phyloP scores from a whole-genome alignment of 306 rosid genomes.

The Hylodesmum podocarpum region DNA sequence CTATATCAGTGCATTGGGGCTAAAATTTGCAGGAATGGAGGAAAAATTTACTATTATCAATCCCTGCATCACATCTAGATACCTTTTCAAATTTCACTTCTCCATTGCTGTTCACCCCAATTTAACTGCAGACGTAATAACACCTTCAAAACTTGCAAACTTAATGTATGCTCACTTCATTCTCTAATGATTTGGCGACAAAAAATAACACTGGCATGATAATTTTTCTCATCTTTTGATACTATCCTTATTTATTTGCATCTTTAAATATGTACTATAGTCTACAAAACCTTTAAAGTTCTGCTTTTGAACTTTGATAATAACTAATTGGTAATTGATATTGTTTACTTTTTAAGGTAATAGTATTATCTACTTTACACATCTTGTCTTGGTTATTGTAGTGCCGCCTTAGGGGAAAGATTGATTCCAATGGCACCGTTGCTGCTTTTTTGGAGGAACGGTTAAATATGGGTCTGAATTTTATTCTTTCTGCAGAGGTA shows the following conservation, averaged over 20 bases:
- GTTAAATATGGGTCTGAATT: conserved; percentile 56
- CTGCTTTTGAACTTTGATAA: background rate
- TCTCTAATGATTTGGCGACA: background rate
- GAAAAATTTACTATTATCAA: background rate
- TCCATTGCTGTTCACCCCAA: background rate
- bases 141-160: background rate
- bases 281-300: background rate
- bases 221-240: background rate
- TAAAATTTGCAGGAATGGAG: conserved; percentile 4
- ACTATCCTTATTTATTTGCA: background rate
- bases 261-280: background rate
- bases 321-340: background rate
- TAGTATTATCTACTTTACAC: background rate
- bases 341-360: conserved; percentile 14
- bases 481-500: conserved; percentile 58
- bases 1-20: background rate
- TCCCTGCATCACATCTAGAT: conserved; percentile 6
- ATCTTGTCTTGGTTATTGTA: conserved; percentile 39
- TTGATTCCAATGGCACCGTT: conserved; percentile 75
- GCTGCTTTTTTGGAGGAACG: conserved; percentile 93
- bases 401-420: conserved; percentile 91
- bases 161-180: background rate
- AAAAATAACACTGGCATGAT: background rate
- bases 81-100: conserved; percentile 4
- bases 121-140: background rate